Conservation (phyloP, 2,329 filamentous ascomycete genomes). For the Ophiocordyceps robertsii region DNA sequence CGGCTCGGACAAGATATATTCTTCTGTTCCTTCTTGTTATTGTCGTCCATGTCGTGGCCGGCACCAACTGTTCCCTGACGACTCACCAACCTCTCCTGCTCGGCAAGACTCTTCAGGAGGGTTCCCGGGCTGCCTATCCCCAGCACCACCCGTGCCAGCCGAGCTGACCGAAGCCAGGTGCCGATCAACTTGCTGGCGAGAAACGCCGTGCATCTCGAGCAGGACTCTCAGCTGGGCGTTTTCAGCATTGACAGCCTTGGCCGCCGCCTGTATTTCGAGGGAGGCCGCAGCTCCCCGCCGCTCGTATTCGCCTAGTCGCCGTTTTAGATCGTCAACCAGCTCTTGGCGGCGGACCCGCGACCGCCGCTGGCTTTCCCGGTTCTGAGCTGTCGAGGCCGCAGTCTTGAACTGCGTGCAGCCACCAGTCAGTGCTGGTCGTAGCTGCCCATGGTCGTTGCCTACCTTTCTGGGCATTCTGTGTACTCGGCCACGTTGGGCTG, state of each 20-base stretch:
- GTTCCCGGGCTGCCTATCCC: no score
- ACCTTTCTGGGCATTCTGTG: no score
- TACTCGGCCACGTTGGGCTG: no score
- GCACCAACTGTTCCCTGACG: no score
- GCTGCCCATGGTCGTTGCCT: no score
- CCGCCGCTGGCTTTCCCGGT: neutral
- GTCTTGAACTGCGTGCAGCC: neutral
- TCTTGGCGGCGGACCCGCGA: neutral
- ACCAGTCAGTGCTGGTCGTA: no score
- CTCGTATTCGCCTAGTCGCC: neutral
- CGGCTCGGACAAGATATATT: no score
- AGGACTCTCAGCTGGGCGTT: neutral
- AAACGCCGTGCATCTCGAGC: neutral
- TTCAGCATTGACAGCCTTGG: neutral
- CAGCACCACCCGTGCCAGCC: neutral
- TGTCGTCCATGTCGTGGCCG: no score
- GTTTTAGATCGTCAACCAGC: neutral
- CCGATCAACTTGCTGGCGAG: neutral
- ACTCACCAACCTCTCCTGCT: no score
- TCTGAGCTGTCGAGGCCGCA: neutral
- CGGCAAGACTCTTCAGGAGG: no score
- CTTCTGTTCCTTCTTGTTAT: no score
- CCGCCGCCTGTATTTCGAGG: neutral
- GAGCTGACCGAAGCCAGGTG: neutral
- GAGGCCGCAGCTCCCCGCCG: neutral